Evolutionary conservation across 2,329 filamentous ascomycete genomes (phyloP), one percentile per base, ranked within the genome.

Genomic region (Pestalotiopsis sp.): DNA sequence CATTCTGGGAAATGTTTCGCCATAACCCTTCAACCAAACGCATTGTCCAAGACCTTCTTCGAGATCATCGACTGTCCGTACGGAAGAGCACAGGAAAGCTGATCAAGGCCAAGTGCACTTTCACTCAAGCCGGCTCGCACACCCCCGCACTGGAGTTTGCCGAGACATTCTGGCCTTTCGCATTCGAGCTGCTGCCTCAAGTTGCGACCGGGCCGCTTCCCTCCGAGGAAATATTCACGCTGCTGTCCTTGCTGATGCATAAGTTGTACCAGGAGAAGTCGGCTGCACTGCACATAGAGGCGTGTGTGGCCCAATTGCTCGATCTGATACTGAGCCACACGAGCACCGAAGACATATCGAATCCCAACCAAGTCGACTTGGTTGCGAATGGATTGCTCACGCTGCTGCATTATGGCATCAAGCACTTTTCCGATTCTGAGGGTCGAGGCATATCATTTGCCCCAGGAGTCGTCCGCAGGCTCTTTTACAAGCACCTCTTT

Each of bases 401-500:
- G 13, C 75, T 84, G 20, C 59, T 84, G 17, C 74, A 77, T 52
- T 71, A 73, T 23, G 73, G 74, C 4, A 69, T 78, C 58, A 74
- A 72, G 49, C 71, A 80, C 20, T 58, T 79, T 49, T 70, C 69
- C 20, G 68, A 69, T 49, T 70, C 69, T n/a, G 68, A 69, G 17
- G 70, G 73, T n/a, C 70, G 74, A 27, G 64, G 67, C 4, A n/a
- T 74, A 17, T 69, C 69, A 57, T 68, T 73, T 17, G 52, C 67
- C 7, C 73, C 71, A 3, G 69, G 71, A 23, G 77, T 82, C 61
- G 82, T 85, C 11, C 81, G 83, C 65, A 79, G 80, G 3, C 76
- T 94, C 1, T 88, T 94, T 72, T 87, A 85, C 75, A 86, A 82
- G 67, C 90, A 92, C 73, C 81, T 94, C 0, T 93, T 93, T 72